Base-by-base conservation (phyloP, 2,329 filamentous ascomycete species). In the Graphilbum sp. region DNA sequence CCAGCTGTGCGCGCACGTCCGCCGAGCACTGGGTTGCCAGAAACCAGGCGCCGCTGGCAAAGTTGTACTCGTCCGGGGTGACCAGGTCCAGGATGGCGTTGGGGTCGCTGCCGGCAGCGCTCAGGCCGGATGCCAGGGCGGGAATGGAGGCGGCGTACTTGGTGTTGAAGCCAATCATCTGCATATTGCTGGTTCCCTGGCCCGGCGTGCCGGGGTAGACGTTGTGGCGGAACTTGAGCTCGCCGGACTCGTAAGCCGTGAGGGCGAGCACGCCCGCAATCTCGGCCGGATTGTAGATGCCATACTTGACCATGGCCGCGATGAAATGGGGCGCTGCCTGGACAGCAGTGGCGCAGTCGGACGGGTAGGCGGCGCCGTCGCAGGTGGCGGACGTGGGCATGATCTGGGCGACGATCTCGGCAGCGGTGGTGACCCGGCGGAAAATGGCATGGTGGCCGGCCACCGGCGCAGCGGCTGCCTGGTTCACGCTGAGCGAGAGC, bases 201-300 rank as follows among this genome's bases (percentile, higher is more conserved):
- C 81, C 82, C 0, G 76, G 65, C 0, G 58, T 51, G n/a, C 65
- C 68, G 2, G 45, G 61, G 59, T 25, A 38, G 46, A 50, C 35
- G 57, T 86, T 84, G 54, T 64, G 67, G 56, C 78, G 82, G 66
- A 72, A 87, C 49, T 69, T 65, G 59, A 87, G 82, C 44, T 76
- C 66, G 18, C 41, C 72, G 2, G 71, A 74, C 60, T 92, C 85
- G 51, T 75, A 76, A 11, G 77, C 71, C 60, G 83, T 79, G 50
- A 85, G 63, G 12, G 75, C 64, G 32, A 90, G 51, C 15, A 87
- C 55, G 18, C 76, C 81, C 7, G 82, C 82, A 51, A 80, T 75
- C 47, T 79, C 71, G 18, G 64, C 67, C 18, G 59, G 56, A 25
- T 54, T 54, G 35, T 57, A 63, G 47, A 86, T 60, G 3, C 54